Base-by-base conservation (phyloP, 2,329 filamentous ascomycete genomes). In the Phaeomoniella chlamydospora region DNA sequence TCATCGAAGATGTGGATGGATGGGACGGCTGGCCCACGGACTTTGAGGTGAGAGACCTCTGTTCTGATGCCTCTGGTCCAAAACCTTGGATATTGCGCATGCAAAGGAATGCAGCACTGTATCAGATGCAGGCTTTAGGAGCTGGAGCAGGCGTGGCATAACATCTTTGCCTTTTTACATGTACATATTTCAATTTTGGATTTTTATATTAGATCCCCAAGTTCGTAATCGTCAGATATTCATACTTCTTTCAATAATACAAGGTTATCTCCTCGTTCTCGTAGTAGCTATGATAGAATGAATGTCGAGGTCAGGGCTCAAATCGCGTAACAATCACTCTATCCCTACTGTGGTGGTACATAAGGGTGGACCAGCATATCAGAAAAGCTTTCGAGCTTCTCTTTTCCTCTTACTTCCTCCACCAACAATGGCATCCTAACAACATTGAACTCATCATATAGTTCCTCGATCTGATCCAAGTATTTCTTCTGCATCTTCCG, bases 401-500 rank as follows among this genome's bases (percentile, higher is more conserved):
- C 88, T 68, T 92, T 94, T 31, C 90, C 90, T 50, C 90, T 70
- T 6, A 98, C 87, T 64, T 98, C 90, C 58, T 98, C 88, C 1
- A 93, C 84, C 40, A 98, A 64, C 51, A 98, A 61, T 26, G 90
- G 90, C 87, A 98, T 96, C 69, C 88, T 88, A 47, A 98, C 88
- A 29, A 98, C 87, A 55, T 98, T 94, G 66, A 98, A 98, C 59
- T 98, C 90, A 53, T 94, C 87, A 56, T 98, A 98, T 40, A 98
- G 64, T 65, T 98, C 90, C 62, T 93, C 87, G 51, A 96, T 96
- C 68, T 98, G 88, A 55, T 96, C 87, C 31, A 98, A 70, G 56
- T 98, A 98, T 67, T 98, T 98, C 69, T 86, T 90, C 69, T 98
- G 90, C 90, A 98, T 98, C 68, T 92, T 92, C 52, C 87, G 70